These are phyloP conservation scores for Diaporthe sp. DNA, from an alignment of 2,329 filamentous ascomycete species.

Conservation along the genomic window DNA sequence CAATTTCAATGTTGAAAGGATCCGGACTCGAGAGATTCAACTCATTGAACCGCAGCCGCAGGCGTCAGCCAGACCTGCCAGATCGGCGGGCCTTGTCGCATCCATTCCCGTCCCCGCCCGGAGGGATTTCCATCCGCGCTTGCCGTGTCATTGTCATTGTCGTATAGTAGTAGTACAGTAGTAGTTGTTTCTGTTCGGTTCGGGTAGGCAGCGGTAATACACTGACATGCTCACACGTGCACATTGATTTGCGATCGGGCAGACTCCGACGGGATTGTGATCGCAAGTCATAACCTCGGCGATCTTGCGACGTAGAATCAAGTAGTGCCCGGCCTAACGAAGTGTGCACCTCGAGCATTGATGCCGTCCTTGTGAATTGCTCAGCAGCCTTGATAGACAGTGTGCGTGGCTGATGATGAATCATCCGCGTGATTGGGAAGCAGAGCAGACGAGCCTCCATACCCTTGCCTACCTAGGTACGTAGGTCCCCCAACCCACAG, in stretches of 20 bases:
- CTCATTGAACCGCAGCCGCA: slow-evolving; percentile 19
- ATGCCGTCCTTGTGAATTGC: not conserved
- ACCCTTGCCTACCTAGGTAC: not conserved
- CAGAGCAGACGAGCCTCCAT: not conserved
- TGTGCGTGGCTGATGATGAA: slow-evolving; percentile 22
- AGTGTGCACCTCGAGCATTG: not conserved
- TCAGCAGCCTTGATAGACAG: not conserved
- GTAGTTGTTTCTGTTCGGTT: not conserved
- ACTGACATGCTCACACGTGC: not conserved
- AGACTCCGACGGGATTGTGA: slow-evolving; percentile 26
- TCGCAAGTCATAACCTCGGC: slow-evolving; percentile 17
- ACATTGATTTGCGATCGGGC: slow-evolving; percentile 11
- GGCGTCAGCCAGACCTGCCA: slow-evolving; percentile 22
- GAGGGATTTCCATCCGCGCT: slow-evolving; percentile 16
- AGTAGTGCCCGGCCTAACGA: not conserved
- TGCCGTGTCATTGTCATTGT: not conserved
- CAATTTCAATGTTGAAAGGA: slow-evolving; percentile 10
- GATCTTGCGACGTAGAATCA: slow-evolving; percentile 14
- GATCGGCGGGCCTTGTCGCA: slow-evolving; percentile 13
- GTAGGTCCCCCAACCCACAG: too few species aligned
- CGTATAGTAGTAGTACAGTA: too few species aligned
- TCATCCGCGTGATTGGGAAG: slow-evolving; percentile 25
- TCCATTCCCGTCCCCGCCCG: not conserved
- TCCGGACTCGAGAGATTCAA: slow-evolving; percentile 11
- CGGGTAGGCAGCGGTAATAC: slow-evolving; percentile 4